Percentiles rank a stretch among this genome's conserved stretches.
phyloP scores from a whole-genome alignment of 345 rosid species.

The Eucalyptus albens region DNA sequence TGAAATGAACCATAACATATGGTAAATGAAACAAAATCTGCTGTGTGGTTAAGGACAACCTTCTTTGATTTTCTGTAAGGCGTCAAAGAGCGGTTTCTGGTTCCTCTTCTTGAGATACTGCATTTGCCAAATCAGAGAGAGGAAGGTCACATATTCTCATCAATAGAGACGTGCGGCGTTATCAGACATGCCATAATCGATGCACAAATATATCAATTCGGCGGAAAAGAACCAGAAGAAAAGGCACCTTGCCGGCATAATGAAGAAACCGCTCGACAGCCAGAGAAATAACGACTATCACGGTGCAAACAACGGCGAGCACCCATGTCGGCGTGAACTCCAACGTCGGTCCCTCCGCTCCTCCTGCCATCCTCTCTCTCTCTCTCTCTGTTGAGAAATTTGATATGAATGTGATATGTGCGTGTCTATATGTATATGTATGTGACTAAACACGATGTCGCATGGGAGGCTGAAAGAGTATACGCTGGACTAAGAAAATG shows the following conservation, averaged over 20 bases:
- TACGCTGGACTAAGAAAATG: neutral
- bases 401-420: neutral
- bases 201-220: neutral
- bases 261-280: conserved; percentile 57
- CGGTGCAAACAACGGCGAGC: conserved; percentile 70
- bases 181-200: neutral
- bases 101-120: conserved; percentile 44
- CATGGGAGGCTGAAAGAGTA: neutral
- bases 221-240: neutral
- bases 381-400: neutral
- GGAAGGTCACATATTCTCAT: neutral
- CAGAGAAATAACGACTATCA: conserved; percentile 65
- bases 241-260: conserved; percentile 56
- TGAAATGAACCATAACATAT: neutral
- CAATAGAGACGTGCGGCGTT: neutral
- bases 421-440: neutral
- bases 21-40: neutral
- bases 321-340: conserved; percentile 86
- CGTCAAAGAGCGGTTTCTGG: conserved; percentile 66
- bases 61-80: conserved; percentile 83
- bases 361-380: conserved; percentile 26
- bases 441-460: neutral
- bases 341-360: conserved; percentile 26
- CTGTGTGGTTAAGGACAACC: conserved; percentile 6
- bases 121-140: neutral